Evolutionary conservation across 768 basidiomycete genomes (phyloP).

Genomic region (Tylopilus cervinicoccineus): DNA sequence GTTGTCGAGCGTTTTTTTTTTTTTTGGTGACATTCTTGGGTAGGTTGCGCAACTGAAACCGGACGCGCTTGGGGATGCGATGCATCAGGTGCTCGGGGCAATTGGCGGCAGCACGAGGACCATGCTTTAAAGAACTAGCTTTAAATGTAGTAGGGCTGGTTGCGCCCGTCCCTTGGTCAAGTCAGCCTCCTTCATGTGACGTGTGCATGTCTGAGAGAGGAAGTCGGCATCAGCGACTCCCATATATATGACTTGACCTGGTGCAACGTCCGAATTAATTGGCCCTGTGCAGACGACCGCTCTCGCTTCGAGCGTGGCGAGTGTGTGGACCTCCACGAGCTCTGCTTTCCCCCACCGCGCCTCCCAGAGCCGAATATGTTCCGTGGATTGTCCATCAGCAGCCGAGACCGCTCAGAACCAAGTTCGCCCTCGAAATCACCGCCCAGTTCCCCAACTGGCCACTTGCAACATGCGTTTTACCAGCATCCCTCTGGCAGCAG

Average conservation of each 20-base stretch:
- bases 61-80: slow-evolving; percentile 22
- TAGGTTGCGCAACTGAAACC: slow-evolving; percentile 30
- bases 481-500: slow-evolving; percentile 26
- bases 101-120: slow-evolving; percentile 6
- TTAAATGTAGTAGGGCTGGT: slow-evolving; percentile 1
- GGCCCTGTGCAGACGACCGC: too few species aligned
- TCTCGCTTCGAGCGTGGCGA: not conserved
- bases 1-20: not conserved
- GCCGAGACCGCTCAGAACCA: slow-evolving; percentile 6
- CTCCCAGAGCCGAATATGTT: slow-evolving; percentile 15
- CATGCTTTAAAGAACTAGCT: too few species aligned
- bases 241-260: not conserved
- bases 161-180: not conserved
- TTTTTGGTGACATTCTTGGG: not conserved
- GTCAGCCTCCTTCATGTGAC: not conserved
- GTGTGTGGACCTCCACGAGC: too few species aligned
- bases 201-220: not conserved
- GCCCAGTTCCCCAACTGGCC: slow-evolving; percentile 14
- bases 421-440: slow-evolving; percentile 12
- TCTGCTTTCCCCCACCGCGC: not conserved
- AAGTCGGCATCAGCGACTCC: not conserved
- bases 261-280: not conserved
- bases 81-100: slow-evolving; percentile 23
- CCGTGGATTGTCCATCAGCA: slow-evolving; percentile 1
- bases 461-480: not conserved